phyloP scores from a whole-genome alignment of 257 asterid species.

The Solanum piurae region DNA sequence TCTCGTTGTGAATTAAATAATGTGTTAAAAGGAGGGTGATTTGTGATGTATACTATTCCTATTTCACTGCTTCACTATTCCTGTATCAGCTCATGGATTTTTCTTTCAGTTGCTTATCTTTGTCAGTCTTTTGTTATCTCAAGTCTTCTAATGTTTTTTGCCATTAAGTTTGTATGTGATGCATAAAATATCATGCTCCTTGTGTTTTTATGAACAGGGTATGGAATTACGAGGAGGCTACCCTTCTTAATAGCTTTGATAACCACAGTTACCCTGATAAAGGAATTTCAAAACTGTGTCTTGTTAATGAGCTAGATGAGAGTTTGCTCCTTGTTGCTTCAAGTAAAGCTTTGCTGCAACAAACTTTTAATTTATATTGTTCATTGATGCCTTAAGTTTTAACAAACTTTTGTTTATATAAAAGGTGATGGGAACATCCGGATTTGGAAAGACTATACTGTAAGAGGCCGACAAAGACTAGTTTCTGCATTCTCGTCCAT shows the following conservation, averaged over 20 bases:
- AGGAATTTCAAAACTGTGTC: conserved; percentile 91
- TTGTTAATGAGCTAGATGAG: conserved; percentile 84
- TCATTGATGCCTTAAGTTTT: neutral
- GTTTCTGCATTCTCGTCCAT: conserved; percentile 87
- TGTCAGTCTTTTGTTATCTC: neutral
- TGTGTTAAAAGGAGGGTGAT: neutral
- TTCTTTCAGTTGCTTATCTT: neutral
- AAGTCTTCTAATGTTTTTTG: neutral
- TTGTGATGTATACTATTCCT: neutral
- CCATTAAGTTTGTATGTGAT: neutral
- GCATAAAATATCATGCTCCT: neutral
- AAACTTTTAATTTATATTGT: neutral
- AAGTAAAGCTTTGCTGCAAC: conserved; percentile 37
- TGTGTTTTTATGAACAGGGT: conserved; percentile 11
- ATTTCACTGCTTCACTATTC: neutral
- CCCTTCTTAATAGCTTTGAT: conserved; percentile 73
- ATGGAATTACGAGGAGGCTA: conserved; percentile 66
- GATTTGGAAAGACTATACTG: conserved; percentile 82
- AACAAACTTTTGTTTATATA: conserved; percentile 1
- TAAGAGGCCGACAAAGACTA: conserved; percentile 64
- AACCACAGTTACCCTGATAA: conserved; percentile 86
- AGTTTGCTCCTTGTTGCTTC: conserved; percentile 97
- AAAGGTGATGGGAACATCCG: conserved; percentile 90
- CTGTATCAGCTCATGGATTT: neutral
- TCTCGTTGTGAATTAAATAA: neutral